Percentiles rank a stretch among this genome's conserved stretches.
These are phyloP conservation scores for Suzukiozyma palmioleophila DNA, from an alignment of 1,139 yeast species.

Conservation along the genomic window DNA sequence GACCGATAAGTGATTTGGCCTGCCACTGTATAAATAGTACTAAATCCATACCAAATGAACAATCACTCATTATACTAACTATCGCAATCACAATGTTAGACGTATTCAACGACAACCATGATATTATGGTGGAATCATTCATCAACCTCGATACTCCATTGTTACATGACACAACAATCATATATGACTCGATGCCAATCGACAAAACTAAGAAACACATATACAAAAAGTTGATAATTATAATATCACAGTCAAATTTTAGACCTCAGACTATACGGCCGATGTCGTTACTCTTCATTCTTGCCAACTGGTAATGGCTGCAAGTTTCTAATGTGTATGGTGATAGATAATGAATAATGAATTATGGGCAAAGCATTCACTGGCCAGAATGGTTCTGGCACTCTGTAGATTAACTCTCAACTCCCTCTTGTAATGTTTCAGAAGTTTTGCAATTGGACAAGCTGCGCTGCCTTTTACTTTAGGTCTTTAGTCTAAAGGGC, in stretches of 20 bases:
- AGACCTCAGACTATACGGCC: not conserved
- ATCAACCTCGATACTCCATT: constrained; percentile 2
- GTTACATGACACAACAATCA: constrained; percentile 1
- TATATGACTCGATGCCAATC: constrained; percentile 1
- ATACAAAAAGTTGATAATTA: not conserved
- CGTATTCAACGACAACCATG: constrained; percentile 1
- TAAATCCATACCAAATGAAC: too few relatives aligned
- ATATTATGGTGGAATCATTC: constrained; percentile 2
- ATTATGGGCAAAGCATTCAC: too few relatives aligned
- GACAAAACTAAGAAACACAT: constrained; percentile 2
- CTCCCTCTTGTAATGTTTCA: too few relatives aligned
- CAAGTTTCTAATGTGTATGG: too few relatives aligned
- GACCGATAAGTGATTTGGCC: too few relatives aligned
- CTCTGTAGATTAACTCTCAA: too few relatives aligned
- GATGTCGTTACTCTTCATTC: not conserved
- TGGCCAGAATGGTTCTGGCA: too few relatives aligned
- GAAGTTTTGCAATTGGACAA: too few relatives aligned
- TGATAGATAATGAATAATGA: too few relatives aligned
- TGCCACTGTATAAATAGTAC: too few relatives aligned
- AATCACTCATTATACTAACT: not conserved
- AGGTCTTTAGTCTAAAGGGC: too few relatives aligned
- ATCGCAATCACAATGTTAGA: not conserved
- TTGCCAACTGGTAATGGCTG: not conserved
- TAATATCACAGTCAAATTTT: not conserved
- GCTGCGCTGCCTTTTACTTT: too few relatives aligned